Base-by-base conservation (phyloP, 805 yeast genomes). In the Teunomyces aglyptinius region DNA sequence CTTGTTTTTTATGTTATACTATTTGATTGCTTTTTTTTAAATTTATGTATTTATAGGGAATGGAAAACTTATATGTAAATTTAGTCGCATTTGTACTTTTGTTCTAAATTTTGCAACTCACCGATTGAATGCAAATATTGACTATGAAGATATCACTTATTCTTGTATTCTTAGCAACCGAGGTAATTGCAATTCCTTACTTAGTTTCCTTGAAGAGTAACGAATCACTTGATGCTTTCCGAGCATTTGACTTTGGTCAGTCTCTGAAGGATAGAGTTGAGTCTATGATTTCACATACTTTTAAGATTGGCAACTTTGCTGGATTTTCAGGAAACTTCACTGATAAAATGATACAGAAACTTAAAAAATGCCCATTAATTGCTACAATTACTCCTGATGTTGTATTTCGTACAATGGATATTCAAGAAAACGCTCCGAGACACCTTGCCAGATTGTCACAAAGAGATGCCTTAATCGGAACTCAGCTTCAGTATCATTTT, bases 351-450 rank as follows among this genome's bases (percentile, higher is more conserved):
- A 55, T 80, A 31, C 73, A 71, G 6, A 68, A 76, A 54, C 72
- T 85, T 49, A 70, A 70, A 35, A 63, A 61, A 16, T 83, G 82
- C 57, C 89, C 89, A 2, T 63, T 82, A 58, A 83, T 89, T 29
- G 81, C 81, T 3, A 86, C 82, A 32, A 71, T 89, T 3, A 81
- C 86, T 0, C 85, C 85, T 10, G 96, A 89, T 62, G 70, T 82
- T 10, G 61, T 66, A 2, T 73, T 89, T 15, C 70, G 75, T 35
- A 84, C 89, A 1, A 77, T 77, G 48, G 85, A 76, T 13, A 59
- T 66, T 6, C 80, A 78, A 48, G 51, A 57, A 5, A 57, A 68
- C 28, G 76, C 80, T 0, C 92, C 92, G 1, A 64, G 88, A 41
- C 94, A 87, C 57, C 68, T 87, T 47, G 85, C 82, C 0, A 63